Percentiles rank a stretch among this genome's conserved stretches.
These are phyloP conservation scores for Saccharomyces eubayanus DNA, from an alignment of 805 yeast genomes.

Conservation along the genomic window DNA sequence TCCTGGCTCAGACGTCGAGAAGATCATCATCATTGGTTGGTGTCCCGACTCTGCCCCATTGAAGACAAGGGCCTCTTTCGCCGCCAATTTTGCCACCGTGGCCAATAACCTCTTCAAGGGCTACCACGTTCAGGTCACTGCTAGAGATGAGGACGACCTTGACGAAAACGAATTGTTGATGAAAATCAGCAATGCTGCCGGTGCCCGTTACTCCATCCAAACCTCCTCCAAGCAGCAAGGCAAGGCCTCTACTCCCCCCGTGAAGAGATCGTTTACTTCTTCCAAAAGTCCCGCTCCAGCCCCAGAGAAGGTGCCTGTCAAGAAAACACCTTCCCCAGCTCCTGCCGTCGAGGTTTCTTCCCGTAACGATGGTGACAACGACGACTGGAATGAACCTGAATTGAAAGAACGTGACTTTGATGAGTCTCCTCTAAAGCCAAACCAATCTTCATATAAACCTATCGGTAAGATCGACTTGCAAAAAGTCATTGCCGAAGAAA, in stretches of 20 bases:
- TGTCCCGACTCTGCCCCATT: conserved; percentile 93
- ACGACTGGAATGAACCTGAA: conserved; percentile 41
- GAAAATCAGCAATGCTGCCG: conserved; percentile 83
- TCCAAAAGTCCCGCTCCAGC: conserved; percentile 25
- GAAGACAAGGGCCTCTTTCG: conserved; percentile 66
- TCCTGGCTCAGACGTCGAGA: conserved; percentile 84
- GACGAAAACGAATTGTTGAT: conserved; percentile 66
- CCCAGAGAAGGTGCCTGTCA: conserved; percentile 7
- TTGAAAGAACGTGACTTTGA: conserved; percentile 42
- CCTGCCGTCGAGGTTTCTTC: conserved; percentile 7
- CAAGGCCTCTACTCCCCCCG: conserved; percentile 30
- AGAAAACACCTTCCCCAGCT: conserved; percentile 11
- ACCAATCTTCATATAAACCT: conserved; percentile 48
- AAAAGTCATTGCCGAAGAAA: conserved; percentile 37
- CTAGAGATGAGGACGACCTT: conserved; percentile 88
- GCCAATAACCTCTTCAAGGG: conserved; percentile 58
- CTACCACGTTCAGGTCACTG: conserved; percentile 93
- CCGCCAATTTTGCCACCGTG: conserved; percentile 68
- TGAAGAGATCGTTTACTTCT: conserved; percentile 16
- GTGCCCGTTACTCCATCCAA: conserved; percentile 83
- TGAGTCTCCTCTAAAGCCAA: conserved; percentile 37
- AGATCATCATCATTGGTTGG: conserved; percentile 85
- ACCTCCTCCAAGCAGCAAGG: conserved; percentile 29
- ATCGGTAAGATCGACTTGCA: conserved; percentile 50
- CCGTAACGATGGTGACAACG: conserved; percentile 26